Evolutionary conservation across 2,329 filamentous ascomycete genomes (phyloP).

Genomic region (Calonectria fujianensis): DNA sequence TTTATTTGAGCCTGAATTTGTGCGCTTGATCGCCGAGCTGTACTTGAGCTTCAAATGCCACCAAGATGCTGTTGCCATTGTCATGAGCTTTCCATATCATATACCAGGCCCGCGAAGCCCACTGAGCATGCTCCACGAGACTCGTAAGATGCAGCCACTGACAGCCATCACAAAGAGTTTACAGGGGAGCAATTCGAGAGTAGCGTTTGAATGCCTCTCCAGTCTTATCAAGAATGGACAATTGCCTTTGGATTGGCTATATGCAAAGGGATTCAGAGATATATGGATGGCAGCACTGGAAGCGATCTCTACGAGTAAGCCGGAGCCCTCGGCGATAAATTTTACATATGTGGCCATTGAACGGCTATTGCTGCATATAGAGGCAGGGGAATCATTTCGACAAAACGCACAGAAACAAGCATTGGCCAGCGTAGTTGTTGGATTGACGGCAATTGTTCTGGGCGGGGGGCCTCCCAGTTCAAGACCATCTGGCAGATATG

Average conservation of each 20-base stretch:
- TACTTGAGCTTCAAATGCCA: conserved; percentile 54
- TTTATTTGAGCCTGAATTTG: conserved; percentile 55
- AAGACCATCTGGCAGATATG: conserved; percentile 28
- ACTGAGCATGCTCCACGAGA: conserved; percentile 45
- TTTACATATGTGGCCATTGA: conserved; percentile 53
- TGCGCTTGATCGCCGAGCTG: conserved; percentile 55
- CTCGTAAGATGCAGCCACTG: conserved; percentile 49
- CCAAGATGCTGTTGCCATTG: conserved; percentile 56
- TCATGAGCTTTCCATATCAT: conserved; percentile 41
- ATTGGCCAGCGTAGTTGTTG: conserved; percentile 57
- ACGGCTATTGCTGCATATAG: conserved; percentile 46
- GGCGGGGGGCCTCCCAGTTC: conserved; percentile 37
- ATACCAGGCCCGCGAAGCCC: conserved; percentile 45
- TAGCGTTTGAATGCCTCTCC: conserved; percentile 52
- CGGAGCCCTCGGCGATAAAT: conserved; percentile 47
- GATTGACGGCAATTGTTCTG: conserved; percentile 52
- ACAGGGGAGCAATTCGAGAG: conserved; percentile 33
- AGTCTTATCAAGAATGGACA: conserved; percentile 45
- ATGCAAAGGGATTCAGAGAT: conserved; percentile 49
- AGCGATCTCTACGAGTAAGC: conserved; percentile 47
- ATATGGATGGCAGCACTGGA: conserved; percentile 55
- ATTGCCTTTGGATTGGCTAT: conserved; percentile 53
- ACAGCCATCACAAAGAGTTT: conserved; percentile 45
- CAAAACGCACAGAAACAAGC: conserved; percentile 50
- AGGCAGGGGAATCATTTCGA: conserved; percentile 20